Evolutionary conservation across 805 yeast species (phyloP).

Genomic region (Myxozyma sirexii): DNA sequence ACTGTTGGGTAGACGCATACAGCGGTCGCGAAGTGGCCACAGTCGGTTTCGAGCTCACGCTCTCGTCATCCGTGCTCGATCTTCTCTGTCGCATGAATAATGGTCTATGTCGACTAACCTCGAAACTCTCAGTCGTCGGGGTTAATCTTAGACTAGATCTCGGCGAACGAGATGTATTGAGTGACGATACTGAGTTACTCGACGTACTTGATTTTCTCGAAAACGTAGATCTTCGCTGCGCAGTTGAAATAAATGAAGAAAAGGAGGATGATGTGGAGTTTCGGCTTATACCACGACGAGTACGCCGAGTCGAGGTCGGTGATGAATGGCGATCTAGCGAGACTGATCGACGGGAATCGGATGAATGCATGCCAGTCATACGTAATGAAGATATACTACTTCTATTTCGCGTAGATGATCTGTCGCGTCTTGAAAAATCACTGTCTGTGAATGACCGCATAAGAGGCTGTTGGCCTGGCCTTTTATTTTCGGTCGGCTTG

Average conservation of each 20-base stretch:
- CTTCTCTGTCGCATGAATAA: background rate
- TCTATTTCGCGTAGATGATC: background rate
- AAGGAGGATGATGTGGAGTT: conserved; percentile 35
- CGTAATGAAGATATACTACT: conserved; percentile 1
- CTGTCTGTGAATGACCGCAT: background rate
- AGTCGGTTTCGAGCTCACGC: background rate
- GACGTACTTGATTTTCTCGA: conserved; percentile 33
- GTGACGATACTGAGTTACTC: conserved; percentile 29
- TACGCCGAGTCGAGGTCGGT: conserved; percentile 9
- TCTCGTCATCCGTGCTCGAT: conserved; percentile 5
- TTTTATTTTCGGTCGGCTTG: background rate
- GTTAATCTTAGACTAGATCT: conserved; percentile 13
- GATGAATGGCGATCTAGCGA: conserved; percentile 30
- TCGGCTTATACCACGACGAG: conserved; percentile 22
- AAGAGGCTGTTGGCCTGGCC: background rate
- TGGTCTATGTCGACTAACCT: background rate
- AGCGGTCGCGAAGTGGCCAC: background rate
- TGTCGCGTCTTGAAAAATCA: background rate
- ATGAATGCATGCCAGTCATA: conserved; percentile 11
- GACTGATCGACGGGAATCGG: conserved; percentile 21
- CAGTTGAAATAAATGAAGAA: conserved; percentile 27
- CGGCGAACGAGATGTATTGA: conserved; percentile 27
- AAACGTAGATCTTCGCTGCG: conserved; percentile 10
- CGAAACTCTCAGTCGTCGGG: conserved; percentile 6
- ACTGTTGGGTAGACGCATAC: background rate